These are phyloP conservation scores for Bipolaris sorokiniana DNA, from an alignment of 2,329 filamentous ascomycete genomes.

Conservation along the genomic window DNA sequence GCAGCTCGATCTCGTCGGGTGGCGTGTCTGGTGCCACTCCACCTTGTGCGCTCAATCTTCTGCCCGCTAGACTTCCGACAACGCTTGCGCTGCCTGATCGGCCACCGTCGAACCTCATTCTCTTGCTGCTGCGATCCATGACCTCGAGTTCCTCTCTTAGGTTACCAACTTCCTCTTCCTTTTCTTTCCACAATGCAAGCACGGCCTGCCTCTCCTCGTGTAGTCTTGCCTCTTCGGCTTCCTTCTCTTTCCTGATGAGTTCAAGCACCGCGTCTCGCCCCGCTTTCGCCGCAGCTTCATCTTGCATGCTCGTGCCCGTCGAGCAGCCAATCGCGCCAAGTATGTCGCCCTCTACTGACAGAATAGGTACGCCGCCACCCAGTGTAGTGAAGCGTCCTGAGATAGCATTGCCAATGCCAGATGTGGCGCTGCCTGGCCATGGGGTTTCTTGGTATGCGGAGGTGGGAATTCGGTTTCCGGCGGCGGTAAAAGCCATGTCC, in stretches of 20 bases:
- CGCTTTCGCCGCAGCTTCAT: constrained; percentile 57
- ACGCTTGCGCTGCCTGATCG: constrained; percentile 21
- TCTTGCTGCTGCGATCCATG: constrained; percentile 28
- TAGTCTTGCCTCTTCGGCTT: constrained; percentile 24
- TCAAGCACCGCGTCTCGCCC: constrained; percentile 57
- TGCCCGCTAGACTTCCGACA: constrained; percentile 16
- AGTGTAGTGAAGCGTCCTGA: constrained; percentile 59
- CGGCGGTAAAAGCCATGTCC: constrained; percentile 64
- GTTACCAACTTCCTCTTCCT: constrained; percentile 28
- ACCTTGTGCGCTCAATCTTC: constrained; percentile 19
- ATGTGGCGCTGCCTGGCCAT: constrained; percentile 57
- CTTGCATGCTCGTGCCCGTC: constrained; percentile 61
- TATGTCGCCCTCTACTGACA: constrained; percentile 53
- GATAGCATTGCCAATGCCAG: constrained; percentile 57
- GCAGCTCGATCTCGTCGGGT: constrained; percentile 32
- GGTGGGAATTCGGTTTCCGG: constrained; percentile 59
- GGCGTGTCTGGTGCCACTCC: constrained; percentile 27
- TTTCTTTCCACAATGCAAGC: constrained; percentile 31
- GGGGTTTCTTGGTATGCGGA: constrained; percentile 58
- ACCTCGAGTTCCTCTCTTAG: constrained; percentile 29
- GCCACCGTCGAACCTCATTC: constrained; percentile 25
- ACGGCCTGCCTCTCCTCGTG: constrained; percentile 31
- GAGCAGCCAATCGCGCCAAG: constrained; percentile 61
- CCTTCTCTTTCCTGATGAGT: constrained; percentile 28
- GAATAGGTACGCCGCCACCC: constrained; percentile 59